Evolutionary conservation across 495 filamentous ascomycete genomes (phyloP).

Genomic region (Ascodesmis nigricans): DNA sequence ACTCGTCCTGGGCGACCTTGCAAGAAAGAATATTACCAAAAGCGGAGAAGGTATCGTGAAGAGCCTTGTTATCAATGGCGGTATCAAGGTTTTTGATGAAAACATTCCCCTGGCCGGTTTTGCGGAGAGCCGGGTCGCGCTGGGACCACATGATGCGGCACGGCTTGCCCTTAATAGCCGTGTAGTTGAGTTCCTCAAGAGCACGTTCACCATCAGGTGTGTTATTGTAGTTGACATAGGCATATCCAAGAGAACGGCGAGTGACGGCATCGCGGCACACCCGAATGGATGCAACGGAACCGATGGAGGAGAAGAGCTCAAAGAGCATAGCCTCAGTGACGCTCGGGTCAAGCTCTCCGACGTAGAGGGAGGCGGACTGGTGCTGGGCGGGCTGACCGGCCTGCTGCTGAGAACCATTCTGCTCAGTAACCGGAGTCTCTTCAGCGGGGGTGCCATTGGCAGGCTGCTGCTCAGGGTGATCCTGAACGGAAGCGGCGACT

Average conservation of each 20-base stretch:
- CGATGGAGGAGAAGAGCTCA: slow-evolving; percentile 98
- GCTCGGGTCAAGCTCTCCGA: slow-evolving; percentile 89
- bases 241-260: slow-evolving; percentile 94
- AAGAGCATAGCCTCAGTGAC: slow-evolving; percentile 99
- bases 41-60: slow-evolving; percentile 97
- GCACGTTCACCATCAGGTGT: slow-evolving; percentile 90
- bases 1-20: slow-evolving; percentile 98
- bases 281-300: slow-evolving; percentile 96
- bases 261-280: slow-evolving; percentile 99
- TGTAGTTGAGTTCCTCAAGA: slow-evolving; percentile 98
- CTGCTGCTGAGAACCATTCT: slow-evolving; percentile 35
- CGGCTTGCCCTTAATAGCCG: slow-evolving; percentile 90
- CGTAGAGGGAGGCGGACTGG: slow-evolving; percentile 90
- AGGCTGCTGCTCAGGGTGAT: slow-evolving; percentile 44
- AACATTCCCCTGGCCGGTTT: slow-evolving; percentile 97
- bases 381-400: slow-evolving; percentile 45
- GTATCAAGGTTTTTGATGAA: slow-evolving; percentile 99
- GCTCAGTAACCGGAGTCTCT: slow-evolving; percentile 34
- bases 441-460: slow-evolving; percentile 22
- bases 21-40: slow-evolving; percentile 98
- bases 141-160: slow-evolving; percentile 99
- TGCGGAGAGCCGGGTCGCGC: slow-evolving; percentile 94
- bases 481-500: slow-evolving; percentile 39
- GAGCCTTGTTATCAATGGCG: slow-evolving; percentile 99
- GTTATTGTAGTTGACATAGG: slow-evolving; percentile 99